Percentiles rank a stretch among this genome's conserved stretches.
Evolutionary conservation across 2,329 filamentous ascomycete genomes (phyloP).

Genomic region (Monosporascus ibericus): DNA sequence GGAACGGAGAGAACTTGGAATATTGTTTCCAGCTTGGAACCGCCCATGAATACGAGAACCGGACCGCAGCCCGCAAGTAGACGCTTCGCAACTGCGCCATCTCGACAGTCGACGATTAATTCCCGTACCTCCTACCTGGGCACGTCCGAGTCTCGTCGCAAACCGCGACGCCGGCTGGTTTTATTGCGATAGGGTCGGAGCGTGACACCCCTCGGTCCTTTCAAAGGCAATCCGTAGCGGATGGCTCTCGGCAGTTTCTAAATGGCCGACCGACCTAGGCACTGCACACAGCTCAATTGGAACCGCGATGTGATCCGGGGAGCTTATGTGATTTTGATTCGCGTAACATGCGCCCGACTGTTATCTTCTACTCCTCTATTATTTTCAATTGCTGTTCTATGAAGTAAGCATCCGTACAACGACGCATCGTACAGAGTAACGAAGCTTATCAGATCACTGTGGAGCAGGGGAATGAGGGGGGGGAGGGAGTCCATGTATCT

Average conservation of each 20-base stretch:
- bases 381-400: too few species aligned
- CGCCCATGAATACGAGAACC: conserved; percentile 20
- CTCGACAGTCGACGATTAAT: not conserved
- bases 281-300: not conserved
- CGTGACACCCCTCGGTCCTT: not conserved
- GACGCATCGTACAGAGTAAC: not conserved
- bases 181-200: not conserved
- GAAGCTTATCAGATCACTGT: not conserved
- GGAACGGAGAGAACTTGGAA: conserved; percentile 9
- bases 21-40: conserved; percentile 13
- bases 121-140: too few species aligned
- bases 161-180: not conserved
- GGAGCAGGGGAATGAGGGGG: not conserved
- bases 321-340: too few species aligned
- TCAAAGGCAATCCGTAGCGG: not conserved
- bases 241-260: not conserved
- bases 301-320: not conserved
- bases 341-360: too few species aligned
- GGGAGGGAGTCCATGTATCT: too few species aligned
- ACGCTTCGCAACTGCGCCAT: conserved; percentile 20
- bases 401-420: too few species aligned
- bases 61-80: conserved; percentile 18
- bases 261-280: not conserved
- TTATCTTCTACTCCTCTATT: too few species aligned
- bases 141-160: too few species aligned